Evolutionary conservation across 225 moss, liverwort and hornwort genomes (phyloP).

Genomic region (Thuidium tamariscinum): DNA sequence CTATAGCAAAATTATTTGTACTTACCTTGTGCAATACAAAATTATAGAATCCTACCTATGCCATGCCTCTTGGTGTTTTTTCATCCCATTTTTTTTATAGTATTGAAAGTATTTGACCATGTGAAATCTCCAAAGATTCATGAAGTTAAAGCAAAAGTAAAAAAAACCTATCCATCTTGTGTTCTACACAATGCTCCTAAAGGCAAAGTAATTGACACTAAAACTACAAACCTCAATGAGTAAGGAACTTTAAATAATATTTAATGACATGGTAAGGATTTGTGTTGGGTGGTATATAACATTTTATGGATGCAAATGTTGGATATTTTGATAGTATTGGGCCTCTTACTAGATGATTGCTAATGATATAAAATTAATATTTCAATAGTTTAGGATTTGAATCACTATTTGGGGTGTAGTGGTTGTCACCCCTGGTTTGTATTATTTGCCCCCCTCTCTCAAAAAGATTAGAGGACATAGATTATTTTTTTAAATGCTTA

Average conservation of each 20-base stretch:
- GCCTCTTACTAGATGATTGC: accelerated
- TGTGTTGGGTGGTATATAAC: not conserved
- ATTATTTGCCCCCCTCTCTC: too few relatives aligned
- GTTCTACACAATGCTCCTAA: not conserved
- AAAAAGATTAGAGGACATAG: too few relatives aligned
- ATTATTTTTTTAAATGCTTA: too few relatives aligned
- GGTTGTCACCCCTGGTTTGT: too few relatives aligned
- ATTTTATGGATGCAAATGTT: not conserved
- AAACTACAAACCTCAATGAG: too few relatives aligned
- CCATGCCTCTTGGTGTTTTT: accelerated
- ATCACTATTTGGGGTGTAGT: too few relatives aligned
- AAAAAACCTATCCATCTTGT: not conserved
- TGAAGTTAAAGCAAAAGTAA: not conserved
- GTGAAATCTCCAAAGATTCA: not conserved
- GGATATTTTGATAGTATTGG: accelerated
- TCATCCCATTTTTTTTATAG: not conserved
- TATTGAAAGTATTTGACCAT: not conserved
- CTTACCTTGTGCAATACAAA: not conserved
- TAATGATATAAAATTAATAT: not conserved
- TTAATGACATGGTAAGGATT: accelerated
- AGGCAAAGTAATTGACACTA: accelerated
- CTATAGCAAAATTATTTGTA: not conserved
- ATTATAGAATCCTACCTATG: not conserved
- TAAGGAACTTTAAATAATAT: too few relatives aligned
- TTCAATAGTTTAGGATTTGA: accelerated